phyloP scores from a whole-genome alignment of 139 green algal genomes.

The Micromonas commoda region DNA sequence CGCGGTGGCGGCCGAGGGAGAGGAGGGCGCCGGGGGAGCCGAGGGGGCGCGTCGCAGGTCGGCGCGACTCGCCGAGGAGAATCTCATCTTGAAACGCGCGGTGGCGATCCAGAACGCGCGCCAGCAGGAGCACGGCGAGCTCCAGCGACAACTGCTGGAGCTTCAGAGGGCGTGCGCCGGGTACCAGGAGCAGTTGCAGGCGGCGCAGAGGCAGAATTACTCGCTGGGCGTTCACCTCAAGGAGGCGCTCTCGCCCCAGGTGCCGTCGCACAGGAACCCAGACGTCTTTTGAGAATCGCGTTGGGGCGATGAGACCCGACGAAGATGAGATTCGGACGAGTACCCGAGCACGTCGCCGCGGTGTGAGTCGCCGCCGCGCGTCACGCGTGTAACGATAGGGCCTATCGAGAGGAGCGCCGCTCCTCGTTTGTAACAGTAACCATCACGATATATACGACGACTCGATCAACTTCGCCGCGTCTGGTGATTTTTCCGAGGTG shows the following conservation, averaged over 20 bases:
- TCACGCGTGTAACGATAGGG: too few relatives aligned
- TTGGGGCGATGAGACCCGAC: too few relatives aligned
- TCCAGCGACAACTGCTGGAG: slow-evolving; percentile 6
- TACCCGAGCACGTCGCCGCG: too few relatives aligned
- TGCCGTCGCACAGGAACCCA: neutral
- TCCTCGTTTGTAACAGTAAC: too few relatives aligned
- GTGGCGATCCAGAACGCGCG: slow-evolving; percentile 34
- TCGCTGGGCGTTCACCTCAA: slow-evolving; percentile 10
- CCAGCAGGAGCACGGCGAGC: slow-evolving; percentile 6
- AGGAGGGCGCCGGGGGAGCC: neutral
- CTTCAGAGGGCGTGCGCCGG: neutral
- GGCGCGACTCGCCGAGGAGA: slow-evolving; percentile 18
- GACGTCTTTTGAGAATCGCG: neutral
- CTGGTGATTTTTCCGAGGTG: too few relatives aligned
- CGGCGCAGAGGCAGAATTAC: slow-evolving; percentile 16
- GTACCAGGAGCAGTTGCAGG: neutral
- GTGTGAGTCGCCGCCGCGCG: too few relatives aligned
- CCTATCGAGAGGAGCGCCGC: too few relatives aligned
- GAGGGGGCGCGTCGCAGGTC: neutral
- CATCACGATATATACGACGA: too few relatives aligned
- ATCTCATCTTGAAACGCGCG: slow-evolving; percentile 31
- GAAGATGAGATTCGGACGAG: too few relatives aligned
- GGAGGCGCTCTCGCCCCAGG: neutral
- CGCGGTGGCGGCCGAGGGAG: neutral
- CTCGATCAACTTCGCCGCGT: too few relatives aligned